These are phyloP conservation scores for Penicillium brasilianum DNA, from an alignment of 2,329 filamentous ascomycete species.

Conservation along the genomic window DNA sequence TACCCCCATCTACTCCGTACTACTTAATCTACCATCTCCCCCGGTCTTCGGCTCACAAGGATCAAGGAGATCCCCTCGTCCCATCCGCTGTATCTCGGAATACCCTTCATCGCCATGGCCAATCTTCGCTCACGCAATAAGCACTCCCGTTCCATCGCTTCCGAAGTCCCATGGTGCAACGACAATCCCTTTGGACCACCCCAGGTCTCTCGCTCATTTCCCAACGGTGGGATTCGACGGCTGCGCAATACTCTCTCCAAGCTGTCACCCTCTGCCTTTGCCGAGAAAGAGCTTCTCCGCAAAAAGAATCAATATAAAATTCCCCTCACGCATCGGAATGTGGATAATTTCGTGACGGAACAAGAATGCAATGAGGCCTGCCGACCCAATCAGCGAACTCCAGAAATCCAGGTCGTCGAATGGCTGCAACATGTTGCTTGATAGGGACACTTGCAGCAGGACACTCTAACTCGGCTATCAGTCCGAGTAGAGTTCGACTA, in stretches of 20 bases:
- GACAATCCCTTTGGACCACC: slow-evolving; percentile 42
- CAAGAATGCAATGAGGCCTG: slow-evolving; percentile 57
- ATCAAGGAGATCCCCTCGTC: neutral
- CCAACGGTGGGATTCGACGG: slow-evolving; percentile 39
- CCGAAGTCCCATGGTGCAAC: slow-evolving; percentile 38
- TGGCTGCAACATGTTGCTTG: slow-evolving; percentile 73
- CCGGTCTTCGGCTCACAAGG: neutral
- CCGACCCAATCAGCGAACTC: slow-evolving; percentile 59
- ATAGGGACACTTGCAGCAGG: slow-evolving; percentile 56
- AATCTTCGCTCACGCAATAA: slow-evolving; percentile 30
- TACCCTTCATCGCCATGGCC: slow-evolving; percentile 1
- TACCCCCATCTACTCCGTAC: too few species aligned
- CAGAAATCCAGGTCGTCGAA: slow-evolving; percentile 73
- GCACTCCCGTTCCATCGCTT: slow-evolving; percentile 28
- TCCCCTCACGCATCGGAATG: slow-evolving; percentile 44
- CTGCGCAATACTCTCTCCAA: slow-evolving; percentile 44
- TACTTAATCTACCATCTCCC: slow-evolving; percentile 16
- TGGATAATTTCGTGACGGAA: slow-evolving; percentile 42
- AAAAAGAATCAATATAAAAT: slow-evolving; percentile 43
- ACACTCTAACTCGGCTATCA: slow-evolving; percentile 4
- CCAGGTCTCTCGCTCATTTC: slow-evolving; percentile 33
- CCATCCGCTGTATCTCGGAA: too few species aligned
- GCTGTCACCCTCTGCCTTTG: slow-evolving; percentile 38
- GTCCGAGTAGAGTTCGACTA: slow-evolving; percentile 20
- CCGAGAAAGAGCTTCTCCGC: slow-evolving; percentile 43